Evolutionary conservation across 345 rosid species (phyloP), one percentile per base, ranked within the genome.

Genomic region (Sapria himalayana): DNA sequence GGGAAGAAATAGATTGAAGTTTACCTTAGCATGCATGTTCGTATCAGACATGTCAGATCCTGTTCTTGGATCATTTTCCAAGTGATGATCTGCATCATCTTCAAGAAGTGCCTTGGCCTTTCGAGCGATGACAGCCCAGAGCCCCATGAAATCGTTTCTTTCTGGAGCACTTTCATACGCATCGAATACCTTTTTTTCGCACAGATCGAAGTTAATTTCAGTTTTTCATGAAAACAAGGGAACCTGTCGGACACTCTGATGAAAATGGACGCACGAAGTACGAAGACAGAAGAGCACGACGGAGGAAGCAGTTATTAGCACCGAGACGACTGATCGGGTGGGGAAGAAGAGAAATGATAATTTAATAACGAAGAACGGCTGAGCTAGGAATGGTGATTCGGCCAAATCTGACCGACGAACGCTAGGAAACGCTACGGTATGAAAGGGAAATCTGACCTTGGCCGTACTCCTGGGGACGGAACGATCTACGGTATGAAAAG

Each of bases 121-220:
- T 37, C 71, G 85, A 43, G 94, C 92, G 49, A 82, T 54, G 33
- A 78, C 67, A 20, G 80, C 92, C 94, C 94, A 82, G 50, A 82
- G 76, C 4, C 86, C 80, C 37, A 55, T 48, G 3, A 68, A 45
- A 17, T 71, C 82, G 29, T 42, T 49, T 42, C 37, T 48, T 15
- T 7, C 39, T 12, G 62, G 54, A 16, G 41, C 24, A 34, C 52
- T 63, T 38, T 74, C 92, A 44, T 72, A 79, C 15, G 92, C 86
- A 49, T 62, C 66, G 65, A 73, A 80, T 41, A 75, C 74, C 73
- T 79, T 51, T 37, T 40, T 29, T 22, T 41, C n/a, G n/a, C n/a
- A n/a, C n/a, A n/a, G n/a, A n/a, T n/a, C n/a, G n/a, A n/a, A n/a
- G n/a, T n/a, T n/a, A n/a, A n/a, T n/a, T n/a, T n/a, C n/a, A n/a